Evolutionary conservation across 2,329 filamentous ascomycete species (phyloP), one percentile per base, ranked within the genome.

Genomic region (Colletotrichum cereale): DNA sequence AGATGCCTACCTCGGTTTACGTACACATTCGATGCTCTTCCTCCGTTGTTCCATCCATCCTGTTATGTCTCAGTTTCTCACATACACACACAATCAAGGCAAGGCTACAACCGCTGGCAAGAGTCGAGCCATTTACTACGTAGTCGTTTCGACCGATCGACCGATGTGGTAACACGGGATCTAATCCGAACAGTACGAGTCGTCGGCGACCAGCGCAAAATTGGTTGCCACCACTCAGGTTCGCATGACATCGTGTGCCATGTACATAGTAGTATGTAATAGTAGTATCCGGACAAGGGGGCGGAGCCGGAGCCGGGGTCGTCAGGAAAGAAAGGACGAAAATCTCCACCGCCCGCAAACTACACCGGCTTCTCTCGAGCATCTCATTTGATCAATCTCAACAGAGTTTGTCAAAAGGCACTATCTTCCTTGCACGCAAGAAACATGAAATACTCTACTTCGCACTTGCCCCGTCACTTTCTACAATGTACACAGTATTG

Each of bases 191-290:
- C 18, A 62, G 31, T 48, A 24, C 44, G 60, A 62, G 60, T 21
- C 42, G 47, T n/a, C 40, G 29, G 53, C 40, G 29, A 44, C 21
- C 52, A 56, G 29, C 57, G 56, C 56, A n/a, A n/a, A n/a, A 67
- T 29, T 40, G 62, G 62, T 24, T 62, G 57, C 50, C 63, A 57
- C 57, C 26, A 44, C 57, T 42, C 48, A 52, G 40, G 57, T 62
- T 67, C 63, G 26, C 62, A 65, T 47, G 62, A 65, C 62, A 56
- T 64, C 61, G 61, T 47, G 50, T 8, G 38, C n/a, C n/a, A n/a
- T n/a, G n/a, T n/a, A n/a, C n/a, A n/a, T n/a, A n/a, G n/a, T n/a
- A n/a, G n/a, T n/a, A n/a, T n/a, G n/a, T n/a, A n/a, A 56, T 52
- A n/a, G 50, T 65, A 52, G 36, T 52, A 65, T 47, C 38, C 18